Evolutionary conservation across 768 basidiomycete genomes (phyloP).

Genomic region (Suillus sp.): DNA sequence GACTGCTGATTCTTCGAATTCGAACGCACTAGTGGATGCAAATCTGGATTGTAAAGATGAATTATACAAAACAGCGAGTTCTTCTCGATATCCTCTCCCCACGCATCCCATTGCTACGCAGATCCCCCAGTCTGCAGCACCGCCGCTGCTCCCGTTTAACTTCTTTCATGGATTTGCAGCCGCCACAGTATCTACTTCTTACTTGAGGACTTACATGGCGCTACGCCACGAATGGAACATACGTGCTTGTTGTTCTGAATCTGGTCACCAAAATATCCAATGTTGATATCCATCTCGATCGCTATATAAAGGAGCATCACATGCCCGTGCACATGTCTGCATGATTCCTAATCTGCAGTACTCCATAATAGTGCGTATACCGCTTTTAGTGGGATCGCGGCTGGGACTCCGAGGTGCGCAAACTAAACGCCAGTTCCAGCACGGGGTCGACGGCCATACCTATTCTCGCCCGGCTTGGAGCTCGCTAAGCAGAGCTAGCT

Average conservation of each 20-base stretch:
- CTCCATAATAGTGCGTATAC: background rate
- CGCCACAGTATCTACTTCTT: background rate
- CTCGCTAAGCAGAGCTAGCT: background rate
- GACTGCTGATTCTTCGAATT: background rate
- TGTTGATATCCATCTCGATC: background rate
- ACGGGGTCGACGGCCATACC: background rate
- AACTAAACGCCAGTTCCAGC: background rate
- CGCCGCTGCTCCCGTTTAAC: background rate
- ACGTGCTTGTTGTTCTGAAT: background rate
- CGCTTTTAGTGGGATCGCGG: background rate
- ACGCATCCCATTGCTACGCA: background rate
- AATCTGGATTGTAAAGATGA: background rate
- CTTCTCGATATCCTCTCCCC: background rate
- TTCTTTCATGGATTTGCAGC: background rate
- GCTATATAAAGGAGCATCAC: background rate
- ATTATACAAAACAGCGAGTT: background rate
- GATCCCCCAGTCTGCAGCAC: background rate
- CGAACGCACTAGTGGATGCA: background rate
- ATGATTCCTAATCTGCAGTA: background rate
- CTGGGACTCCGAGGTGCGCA: background rate
- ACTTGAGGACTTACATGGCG: background rate
- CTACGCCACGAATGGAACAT: background rate
- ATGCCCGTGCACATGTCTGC: background rate
- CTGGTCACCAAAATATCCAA: background rate
- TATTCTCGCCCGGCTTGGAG: background rate